These are phyloP conservation scores for Oryza glaberrima DNA, from an alignment of 176 grass and related monocot genomes.

Conservation along the genomic window DNA sequence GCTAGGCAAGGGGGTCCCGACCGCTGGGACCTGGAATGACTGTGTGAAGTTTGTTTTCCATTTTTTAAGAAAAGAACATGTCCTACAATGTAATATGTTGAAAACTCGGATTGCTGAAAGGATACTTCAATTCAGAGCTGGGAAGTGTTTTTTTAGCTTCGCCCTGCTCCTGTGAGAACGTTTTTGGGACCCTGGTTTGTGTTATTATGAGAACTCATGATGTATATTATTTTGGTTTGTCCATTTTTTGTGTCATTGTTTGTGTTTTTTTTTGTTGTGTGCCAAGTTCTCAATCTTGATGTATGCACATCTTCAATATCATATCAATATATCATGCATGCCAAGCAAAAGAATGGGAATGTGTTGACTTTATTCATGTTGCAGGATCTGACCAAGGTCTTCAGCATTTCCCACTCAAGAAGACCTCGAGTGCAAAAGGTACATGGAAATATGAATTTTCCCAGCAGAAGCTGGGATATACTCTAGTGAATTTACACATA, in stretches of 20 bases:
- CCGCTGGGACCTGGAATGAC: background rate
- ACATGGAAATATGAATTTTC: background rate
- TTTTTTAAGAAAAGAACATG: background rate
- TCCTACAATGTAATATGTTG: background rate
- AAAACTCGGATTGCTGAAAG: background rate
- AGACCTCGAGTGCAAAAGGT: background rate
- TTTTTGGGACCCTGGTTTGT: background rate
- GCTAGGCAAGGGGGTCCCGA: background rate
- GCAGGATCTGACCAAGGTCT: background rate
- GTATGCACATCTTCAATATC: background rate
- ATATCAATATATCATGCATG: background rate
- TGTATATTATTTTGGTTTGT: background rate
- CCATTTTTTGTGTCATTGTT: background rate
- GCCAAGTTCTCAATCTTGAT: background rate
- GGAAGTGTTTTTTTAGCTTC: background rate
- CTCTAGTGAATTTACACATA: slow-evolving; percentile 3
- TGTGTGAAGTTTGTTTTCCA: background rate
- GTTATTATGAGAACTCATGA: too few relatives aligned
- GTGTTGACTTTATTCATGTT: background rate
- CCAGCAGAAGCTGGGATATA: background rate
- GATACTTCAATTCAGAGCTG: background rate
- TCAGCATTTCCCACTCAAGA: background rate
- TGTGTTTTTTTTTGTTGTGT: too few relatives aligned
- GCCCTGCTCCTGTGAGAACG: background rate
- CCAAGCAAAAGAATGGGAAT: background rate